phyloP scores from a whole-genome alignment of 495 filamentous ascomycete species.

The Tuber indicum region DNA sequence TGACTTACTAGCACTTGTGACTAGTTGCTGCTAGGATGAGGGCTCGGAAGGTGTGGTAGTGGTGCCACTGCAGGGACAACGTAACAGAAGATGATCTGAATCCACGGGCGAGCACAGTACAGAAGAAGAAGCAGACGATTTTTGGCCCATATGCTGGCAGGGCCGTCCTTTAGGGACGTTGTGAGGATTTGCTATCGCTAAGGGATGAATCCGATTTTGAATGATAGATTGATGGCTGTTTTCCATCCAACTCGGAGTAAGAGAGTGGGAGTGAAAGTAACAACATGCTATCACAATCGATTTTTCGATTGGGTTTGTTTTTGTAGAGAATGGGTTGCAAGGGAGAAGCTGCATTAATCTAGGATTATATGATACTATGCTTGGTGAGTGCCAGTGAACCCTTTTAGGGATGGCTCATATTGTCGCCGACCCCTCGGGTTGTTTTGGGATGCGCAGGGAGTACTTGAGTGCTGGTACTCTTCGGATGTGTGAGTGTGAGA shows the following conservation, averaged over 20 bases:
- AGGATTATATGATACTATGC: background rate
- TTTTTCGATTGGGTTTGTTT: background rate
- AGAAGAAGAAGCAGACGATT: background rate
- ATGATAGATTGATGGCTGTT: background rate
- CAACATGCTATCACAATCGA: background rate
- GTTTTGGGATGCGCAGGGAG: too few relatives aligned
- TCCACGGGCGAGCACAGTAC: background rate
- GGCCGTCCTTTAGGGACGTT: background rate
- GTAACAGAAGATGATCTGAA: background rate
- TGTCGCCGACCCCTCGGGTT: background rate
- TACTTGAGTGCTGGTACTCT: too few relatives aligned
- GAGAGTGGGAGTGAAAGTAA: background rate
- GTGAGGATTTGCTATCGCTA: background rate
- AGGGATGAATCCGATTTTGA: background rate
- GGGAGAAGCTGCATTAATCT: background rate
- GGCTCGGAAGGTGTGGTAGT: too few relatives aligned
- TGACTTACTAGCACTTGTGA: too few relatives aligned
- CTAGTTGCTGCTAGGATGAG: too few relatives aligned
- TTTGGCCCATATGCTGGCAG: background rate
- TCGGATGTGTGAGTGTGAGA: too few relatives aligned
- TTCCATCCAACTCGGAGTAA: background rate
- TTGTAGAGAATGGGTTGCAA: background rate
- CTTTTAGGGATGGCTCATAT: background rate
- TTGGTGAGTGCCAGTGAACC: background rate
- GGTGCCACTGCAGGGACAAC: background rate